Evolutionary conservation across 495 filamentous ascomycete species (phyloP).

Genomic region (Pseudotulostoma volvatum): DNA sequence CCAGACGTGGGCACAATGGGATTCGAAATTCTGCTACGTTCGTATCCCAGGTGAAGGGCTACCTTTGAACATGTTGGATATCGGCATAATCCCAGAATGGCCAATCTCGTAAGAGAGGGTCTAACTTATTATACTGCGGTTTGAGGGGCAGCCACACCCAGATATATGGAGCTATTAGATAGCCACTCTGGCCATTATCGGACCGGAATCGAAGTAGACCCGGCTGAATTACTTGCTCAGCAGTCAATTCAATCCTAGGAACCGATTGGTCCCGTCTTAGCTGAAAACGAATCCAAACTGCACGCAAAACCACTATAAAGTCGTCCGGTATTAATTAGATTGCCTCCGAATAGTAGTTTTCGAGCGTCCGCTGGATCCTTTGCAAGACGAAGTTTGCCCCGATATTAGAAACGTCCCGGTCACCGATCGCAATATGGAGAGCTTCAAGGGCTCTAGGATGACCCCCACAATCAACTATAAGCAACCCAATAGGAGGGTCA

Average conservation of each 20-base stretch:
- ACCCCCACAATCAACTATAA: not conserved
- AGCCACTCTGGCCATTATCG: not conserved
- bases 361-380: not conserved
- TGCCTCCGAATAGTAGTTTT: not conserved
- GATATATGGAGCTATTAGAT: not conserved
- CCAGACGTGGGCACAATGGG: constrained; percentile 6
- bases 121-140: not conserved
- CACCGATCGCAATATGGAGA: not conserved
- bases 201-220: not conserved
- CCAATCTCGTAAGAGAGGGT: not conserved
- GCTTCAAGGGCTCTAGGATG: not conserved
- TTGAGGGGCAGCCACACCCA: not conserved
- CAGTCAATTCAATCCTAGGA: not conserved
- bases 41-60: not conserved
- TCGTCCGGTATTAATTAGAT: not conserved
- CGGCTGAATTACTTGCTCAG: not conserved
- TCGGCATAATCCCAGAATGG: not conserved
- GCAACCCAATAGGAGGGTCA: not conserved
- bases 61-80: not conserved
- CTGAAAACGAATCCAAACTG: not conserved
- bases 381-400: not conserved
- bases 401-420: not conserved
- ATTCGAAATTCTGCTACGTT: constrained; percentile 1
- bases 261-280: not conserved
- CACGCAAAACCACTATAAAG: not conserved